Evolutionary conservation across 1,139 yeast genomes (phyloP).

Genomic region (Geotrichum armillariae): DNA sequence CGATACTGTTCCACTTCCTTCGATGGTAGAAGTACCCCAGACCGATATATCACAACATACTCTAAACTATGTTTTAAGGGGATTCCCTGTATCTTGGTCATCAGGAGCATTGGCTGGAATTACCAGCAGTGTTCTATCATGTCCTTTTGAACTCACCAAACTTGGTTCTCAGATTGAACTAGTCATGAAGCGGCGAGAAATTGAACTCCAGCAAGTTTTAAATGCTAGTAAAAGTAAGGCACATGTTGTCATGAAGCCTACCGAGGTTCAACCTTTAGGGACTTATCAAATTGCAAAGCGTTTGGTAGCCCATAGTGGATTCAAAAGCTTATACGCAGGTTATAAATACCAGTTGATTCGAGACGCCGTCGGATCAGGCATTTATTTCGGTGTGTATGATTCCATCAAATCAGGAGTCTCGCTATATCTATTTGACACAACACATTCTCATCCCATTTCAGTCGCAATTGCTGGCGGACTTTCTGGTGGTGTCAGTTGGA

Average conservation of each 20-base stretch:
- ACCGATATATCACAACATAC: constrained; percentile 16
- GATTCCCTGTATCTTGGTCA: constrained; percentile 63
- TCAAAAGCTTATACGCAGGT: constrained; percentile 69
- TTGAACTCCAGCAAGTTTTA: constrained; percentile 37
- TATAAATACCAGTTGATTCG: constrained; percentile 61
- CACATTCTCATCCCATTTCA: constrained; percentile 41
- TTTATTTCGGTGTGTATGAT: constrained; percentile 76
- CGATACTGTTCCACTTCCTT: constrained; percentile 13
- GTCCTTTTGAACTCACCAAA: constrained; percentile 86
- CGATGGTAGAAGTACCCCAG: not conserved
- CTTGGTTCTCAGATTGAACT: constrained; percentile 69
- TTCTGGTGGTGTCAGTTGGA: constrained; percentile 76
- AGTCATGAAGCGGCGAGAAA: constrained; percentile 43
- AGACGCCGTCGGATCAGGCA: constrained; percentile 70
- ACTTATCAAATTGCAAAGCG: constrained; percentile 50
- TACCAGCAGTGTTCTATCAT: constrained; percentile 63
- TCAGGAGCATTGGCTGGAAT: constrained; percentile 73
- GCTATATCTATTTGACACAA: constrained; percentile 34
- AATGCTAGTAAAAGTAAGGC: constrained; percentile 15
- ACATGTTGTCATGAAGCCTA: constrained; percentile 6
- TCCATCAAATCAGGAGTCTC: constrained; percentile 49
- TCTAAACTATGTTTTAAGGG: constrained; percentile 43
- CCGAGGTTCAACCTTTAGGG: constrained; percentile 33
- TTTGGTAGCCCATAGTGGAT: constrained; percentile 59
- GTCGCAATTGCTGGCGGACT: constrained; percentile 73